These are phyloP conservation scores for Aristolochia fimbriata DNA, from an alignment of 164 flowering plant species.

Conservation along the genomic window DNA sequence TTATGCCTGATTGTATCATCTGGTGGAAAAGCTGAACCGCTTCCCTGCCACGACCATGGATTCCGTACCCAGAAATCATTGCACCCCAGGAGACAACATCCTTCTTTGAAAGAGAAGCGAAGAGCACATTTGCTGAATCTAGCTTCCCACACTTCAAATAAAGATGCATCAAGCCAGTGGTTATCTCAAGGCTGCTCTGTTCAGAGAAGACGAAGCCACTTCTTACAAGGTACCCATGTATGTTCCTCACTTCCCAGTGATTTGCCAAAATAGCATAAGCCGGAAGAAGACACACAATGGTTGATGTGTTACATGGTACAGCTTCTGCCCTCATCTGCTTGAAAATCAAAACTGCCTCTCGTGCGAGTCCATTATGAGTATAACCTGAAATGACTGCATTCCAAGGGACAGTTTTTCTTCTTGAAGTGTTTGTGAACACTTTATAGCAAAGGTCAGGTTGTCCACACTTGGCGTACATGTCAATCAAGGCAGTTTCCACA, in stretches of 20 bases:
- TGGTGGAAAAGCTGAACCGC: conserved; percentile 50
- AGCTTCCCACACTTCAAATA: conserved; percentile 64
- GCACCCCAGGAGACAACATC: conserved; percentile 63
- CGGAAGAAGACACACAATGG: conserved; percentile 55
- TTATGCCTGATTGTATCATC: conserved; percentile 56
- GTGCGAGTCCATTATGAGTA: conserved; percentile 31
- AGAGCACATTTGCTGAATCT: conserved; percentile 42
- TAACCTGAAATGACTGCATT: conserved; percentile 61
- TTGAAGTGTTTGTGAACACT: conserved; percentile 34
- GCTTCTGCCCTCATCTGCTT: conserved; percentile 43
- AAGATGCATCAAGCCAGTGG: conserved; percentile 47
- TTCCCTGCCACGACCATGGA: conserved; percentile 48
- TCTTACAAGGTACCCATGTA: conserved; percentile 44
- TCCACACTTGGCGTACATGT: conserved; percentile 63
- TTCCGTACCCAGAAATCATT: conserved; percentile 54
- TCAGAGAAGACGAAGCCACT: conserved; percentile 30
- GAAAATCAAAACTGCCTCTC: conserved; percentile 50
- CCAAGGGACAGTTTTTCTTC: conserved; percentile 49
- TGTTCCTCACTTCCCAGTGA: conserved; percentile 42
- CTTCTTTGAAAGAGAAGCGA: conserved; percentile 25
- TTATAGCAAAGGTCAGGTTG: conserved; percentile 25
- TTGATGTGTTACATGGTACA: conserved; percentile 36
- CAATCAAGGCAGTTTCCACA: conserved; percentile 59
- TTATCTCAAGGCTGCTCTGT: conserved; percentile 25
- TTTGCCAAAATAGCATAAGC: conserved; percentile 56